These are phyloP conservation scores for Elongisporangium senticosum DNA, from an alignment of 352 stramenopile genomes.

Conservation along the genomic window DNA sequence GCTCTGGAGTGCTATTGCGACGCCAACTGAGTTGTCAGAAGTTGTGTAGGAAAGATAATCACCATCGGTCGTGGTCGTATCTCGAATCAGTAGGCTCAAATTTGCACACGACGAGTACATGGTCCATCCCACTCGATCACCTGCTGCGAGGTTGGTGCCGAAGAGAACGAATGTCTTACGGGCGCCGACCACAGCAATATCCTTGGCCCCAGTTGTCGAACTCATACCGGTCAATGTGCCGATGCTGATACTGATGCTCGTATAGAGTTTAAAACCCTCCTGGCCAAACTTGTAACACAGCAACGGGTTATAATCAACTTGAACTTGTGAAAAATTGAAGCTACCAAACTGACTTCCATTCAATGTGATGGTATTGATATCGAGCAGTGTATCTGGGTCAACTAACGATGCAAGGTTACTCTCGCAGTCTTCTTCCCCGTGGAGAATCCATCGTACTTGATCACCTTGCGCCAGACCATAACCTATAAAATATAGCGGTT, in stretches of 20 bases:
- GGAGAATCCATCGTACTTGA: constrained; percentile 48
- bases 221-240: constrained; percentile 39
- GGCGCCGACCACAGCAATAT: constrained; percentile 40
- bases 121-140: constrained; percentile 54
- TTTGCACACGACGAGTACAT: constrained; percentile 24
- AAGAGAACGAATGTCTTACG: constrained; percentile 43
- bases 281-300: constrained; percentile 65
- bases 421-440: constrained; percentile 47
- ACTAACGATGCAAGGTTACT: constrained; percentile 36
- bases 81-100: constrained; percentile 24
- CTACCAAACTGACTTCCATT: constrained; percentile 16
- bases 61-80: constrained; percentile 22
- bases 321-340: constrained; percentile 46
- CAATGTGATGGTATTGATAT: constrained; percentile 34
- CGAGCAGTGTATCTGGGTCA: constrained; percentile 12
- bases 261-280: constrained; percentile 55
- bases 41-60: constrained; percentile 47
- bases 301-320: constrained; percentile 44
- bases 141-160: constrained; percentile 35
- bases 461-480: constrained; percentile 36
- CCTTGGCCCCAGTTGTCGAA: constrained; percentile 25
- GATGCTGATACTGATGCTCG: constrained; percentile 38
- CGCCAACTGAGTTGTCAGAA: constrained; percentile 18
- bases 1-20: constrained; percentile 34
- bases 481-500: constrained; percentile 53